Percentiles rank a stretch among this genome's conserved stretches.
Conservation (phyloP, 495 filamentous ascomycete species). For the Hypomontagnella monticulosa region DNA sequence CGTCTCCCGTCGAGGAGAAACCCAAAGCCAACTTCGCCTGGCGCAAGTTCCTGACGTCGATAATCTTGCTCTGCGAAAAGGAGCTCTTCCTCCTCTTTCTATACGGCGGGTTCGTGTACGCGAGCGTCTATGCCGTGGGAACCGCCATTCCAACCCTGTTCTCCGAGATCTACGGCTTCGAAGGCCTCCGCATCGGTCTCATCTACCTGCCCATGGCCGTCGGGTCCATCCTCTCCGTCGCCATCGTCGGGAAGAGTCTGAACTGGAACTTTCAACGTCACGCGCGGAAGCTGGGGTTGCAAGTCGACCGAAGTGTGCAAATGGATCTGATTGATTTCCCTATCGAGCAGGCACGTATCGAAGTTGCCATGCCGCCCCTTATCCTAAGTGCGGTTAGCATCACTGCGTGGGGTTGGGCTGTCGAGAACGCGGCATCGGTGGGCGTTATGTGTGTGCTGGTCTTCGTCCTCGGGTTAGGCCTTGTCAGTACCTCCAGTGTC, state of each 20-base stretch:
- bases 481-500: constrained; percentile 67
- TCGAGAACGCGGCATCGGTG: constrained; percentile 53
- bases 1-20: constrained; percentile 43
- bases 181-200: constrained; percentile 66
- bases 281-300: constrained; percentile 53
- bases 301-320: constrained; percentile 56
- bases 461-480: constrained; percentile 65
- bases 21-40: constrained; percentile 48
- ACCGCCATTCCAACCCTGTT: constrained; percentile 57
- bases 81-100: constrained; percentile 66
- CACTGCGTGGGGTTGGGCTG: constrained; percentile 63
- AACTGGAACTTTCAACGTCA: constrained; percentile 63
- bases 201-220: constrained; percentile 64
- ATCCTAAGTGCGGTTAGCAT: constrained; percentile 54
- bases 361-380: constrained; percentile 61
- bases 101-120: constrained; percentile 65
- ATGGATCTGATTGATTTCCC: constrained; percentile 68
- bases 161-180: constrained; percentile 62
- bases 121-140: constrained; percentile 64
- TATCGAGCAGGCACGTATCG: constrained; percentile 68
- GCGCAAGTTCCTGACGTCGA: constrained; percentile 68
- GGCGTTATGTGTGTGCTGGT: constrained; percentile 61
- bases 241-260: constrained; percentile 63
- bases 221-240: constrained; percentile 66
- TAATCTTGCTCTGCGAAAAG: constrained; percentile 68